Base-by-base conservation (phyloP, 2,329 filamentous ascomycete genomes). In the Fusarium phyllophilum region DNA sequence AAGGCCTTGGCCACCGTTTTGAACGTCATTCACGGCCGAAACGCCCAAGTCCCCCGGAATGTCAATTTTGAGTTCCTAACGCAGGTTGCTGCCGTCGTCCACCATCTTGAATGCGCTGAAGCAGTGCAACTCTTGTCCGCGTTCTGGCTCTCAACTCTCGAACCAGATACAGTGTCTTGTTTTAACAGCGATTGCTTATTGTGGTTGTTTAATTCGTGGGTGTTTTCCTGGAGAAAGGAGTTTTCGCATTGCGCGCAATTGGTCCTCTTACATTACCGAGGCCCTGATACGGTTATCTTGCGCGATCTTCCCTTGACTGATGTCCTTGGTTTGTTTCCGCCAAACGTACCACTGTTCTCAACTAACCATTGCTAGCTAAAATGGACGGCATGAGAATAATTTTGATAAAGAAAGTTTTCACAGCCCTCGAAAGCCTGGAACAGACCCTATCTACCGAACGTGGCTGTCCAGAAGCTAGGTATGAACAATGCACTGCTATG, bases 371-470 rank as follows among this genome's bases (percentile, higher is more conserved):
- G 12, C 13, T 7, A 45, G 39, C 26, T 4, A 26, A 34, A 17
- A 22, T 33, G 0, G 29, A 57, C 13, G 31, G n/a, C 0, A 24
- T 45, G 29, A 34, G 54, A 17, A n/a, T 33, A 1, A 1, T 9
- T 1, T 8, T 34, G 29, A 45, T 57, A 0, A 22, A 45, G n/a
- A 41, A 57, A 9, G 6, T 44, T 6, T 24, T 57, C 9, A 22
- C 38, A 2, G 29, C 29, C 14, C 26, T 45, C 2, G 15, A 33
- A 15, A 10, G 24, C 17, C n/a, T 33, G 4, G 29, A 57, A 7
- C 18, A 31, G 26, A 57, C 26, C 22, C 36, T 57, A 1, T 44
- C 22, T 10, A 20, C 26, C 0, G n/a, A 57, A 17, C 10, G 4
- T 15, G 38, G 39, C 6, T 57, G 54, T 31, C 29, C 51, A n/a